These are phyloP conservation scores for Globisporangium canariense DNA, from an alignment of 352 stramenopile species.

Conservation along the genomic window DNA sequence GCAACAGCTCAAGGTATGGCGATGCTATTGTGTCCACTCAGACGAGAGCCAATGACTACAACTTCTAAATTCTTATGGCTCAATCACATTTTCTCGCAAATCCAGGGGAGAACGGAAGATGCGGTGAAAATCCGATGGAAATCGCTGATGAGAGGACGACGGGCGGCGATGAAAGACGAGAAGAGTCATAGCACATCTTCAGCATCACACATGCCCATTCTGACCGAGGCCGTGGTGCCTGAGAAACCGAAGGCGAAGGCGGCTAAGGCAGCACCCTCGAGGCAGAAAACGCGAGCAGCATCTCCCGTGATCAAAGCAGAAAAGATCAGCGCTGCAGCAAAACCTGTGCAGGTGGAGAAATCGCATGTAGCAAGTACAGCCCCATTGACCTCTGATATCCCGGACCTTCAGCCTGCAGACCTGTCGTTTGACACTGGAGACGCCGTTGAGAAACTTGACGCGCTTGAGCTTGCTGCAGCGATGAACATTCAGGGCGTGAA, in stretches of 20 bases:
- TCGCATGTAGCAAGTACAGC: constrained; percentile 3
- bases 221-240: neutral
- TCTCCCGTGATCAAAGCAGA: constrained; percentile 30
- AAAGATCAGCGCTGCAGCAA: constrained; percentile 10
- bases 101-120: constrained; percentile 88
- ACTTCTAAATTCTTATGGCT: neutral
- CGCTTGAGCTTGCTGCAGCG: constrained; percentile 26
- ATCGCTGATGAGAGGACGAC: constrained; percentile 79
- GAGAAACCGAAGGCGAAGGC: constrained; percentile 36
- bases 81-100: neutral
- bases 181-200: constrained; percentile 23
- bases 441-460: constrained; percentile 17
- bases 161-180: constrained; percentile 67
- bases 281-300: constrained; percentile 31
- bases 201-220: constrained; percentile 5
- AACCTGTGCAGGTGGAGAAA: constrained; percentile 7
- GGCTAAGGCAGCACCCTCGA: constrained; percentile 34
- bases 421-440: constrained; percentile 14
- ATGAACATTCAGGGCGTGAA: constrained; percentile 58
- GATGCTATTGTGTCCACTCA: neutral
- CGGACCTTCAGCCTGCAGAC: constrained; percentile 12
- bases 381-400: neutral
- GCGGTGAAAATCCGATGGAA: constrained; percentile 94
- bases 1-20: constrained; percentile 77
- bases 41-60: neutral